Conservation (phyloP, 495 filamentous ascomycete species). For the Aspergillus sclerotiicarbonarius region DNA sequence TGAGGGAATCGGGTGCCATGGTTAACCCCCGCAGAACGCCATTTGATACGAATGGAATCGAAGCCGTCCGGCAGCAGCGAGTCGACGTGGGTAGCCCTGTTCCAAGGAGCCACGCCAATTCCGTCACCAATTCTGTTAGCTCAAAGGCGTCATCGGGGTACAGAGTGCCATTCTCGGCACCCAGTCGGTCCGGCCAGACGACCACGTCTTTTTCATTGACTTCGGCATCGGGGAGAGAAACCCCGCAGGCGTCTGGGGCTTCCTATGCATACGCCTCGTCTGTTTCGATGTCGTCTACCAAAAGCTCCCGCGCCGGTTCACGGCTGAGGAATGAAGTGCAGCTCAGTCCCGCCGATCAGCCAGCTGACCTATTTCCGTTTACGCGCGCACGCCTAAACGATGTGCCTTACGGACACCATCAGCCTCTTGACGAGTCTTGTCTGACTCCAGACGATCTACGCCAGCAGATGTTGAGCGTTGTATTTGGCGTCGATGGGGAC, state of each 20-base stretch:
- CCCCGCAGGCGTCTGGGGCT: conserved; percentile 37
- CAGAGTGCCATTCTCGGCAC: conserved; percentile 37
- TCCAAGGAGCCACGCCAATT: conserved; percentile 64
- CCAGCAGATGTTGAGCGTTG: conserved; percentile 85
- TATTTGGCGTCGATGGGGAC: conserved; percentile 94
- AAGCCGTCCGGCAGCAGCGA: conserved; percentile 49
- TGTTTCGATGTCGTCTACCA: conserved; percentile 63
- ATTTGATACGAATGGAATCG: conserved; percentile 43
- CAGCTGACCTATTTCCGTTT: conserved; percentile 63
- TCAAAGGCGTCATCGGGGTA: conserved; percentile 48
- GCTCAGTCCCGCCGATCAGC: conserved; percentile 57
- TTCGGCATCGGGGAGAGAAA: conserved; percentile 34
- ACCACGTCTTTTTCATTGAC: conserved; percentile 47
- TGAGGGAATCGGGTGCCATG: conserved; percentile 27
- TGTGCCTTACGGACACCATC: conserved; percentile 69
- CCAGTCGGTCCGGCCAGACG: conserved; percentile 44
- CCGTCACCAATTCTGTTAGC: conserved; percentile 61
- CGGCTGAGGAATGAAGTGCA: conserved; percentile 80
- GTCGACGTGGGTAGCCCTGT: conserved; percentile 60
- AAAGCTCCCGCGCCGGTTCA: conserved; percentile 64
- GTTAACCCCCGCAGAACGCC: conserved; percentile 32
- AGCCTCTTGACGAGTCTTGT: conserved; percentile 57
- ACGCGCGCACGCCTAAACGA: conserved; percentile 73
- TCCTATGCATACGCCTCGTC: conserved; percentile 47
- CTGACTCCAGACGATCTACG: conserved; percentile 83